Evolutionary conservation across 345 rosid genomes (phyloP).

Genomic region (Sonneratia caseolaris): DNA sequence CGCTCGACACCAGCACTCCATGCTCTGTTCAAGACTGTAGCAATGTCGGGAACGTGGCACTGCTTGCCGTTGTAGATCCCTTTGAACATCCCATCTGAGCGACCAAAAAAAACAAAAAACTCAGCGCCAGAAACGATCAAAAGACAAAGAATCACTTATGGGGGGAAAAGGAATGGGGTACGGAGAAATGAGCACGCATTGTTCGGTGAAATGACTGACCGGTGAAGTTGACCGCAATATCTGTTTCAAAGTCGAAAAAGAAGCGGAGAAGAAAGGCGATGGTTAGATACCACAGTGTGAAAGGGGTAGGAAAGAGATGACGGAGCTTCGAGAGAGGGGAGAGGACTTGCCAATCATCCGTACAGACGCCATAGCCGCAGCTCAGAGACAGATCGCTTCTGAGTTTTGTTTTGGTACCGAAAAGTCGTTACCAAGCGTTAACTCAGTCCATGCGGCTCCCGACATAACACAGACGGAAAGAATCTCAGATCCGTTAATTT

Average conservation of each 20-base stretch:
- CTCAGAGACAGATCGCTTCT: not conserved
- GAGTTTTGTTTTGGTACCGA: not conserved
- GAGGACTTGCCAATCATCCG: constrained; percentile 75
- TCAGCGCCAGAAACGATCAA: not conserved
- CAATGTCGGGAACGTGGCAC: constrained; percentile 59
- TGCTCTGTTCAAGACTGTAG: constrained; percentile 67
- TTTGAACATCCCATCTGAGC: constrained; percentile 90
- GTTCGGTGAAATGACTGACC: constrained; percentile 73
- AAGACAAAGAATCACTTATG: not conserved
- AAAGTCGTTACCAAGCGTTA: not conserved
- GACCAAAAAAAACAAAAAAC: not conserved
- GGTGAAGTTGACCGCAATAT: constrained; percentile 90
- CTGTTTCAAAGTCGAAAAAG: constrained; percentile 28
- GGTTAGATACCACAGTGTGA: not conserved
- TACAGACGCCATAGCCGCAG: constrained; percentile 44
- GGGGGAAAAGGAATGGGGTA: not conserved
- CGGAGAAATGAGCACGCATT: not conserved
- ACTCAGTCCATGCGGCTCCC: too few relatives aligned
- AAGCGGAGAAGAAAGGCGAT: not conserved
- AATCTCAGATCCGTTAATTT: too few relatives aligned
- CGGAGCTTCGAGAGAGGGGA: not conserved
- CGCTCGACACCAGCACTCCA: constrained; percentile 95
- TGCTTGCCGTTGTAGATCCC: constrained; percentile 89
- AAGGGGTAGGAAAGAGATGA: not conserved
- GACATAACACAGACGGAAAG: too few relatives aligned